Evolutionary conservation across 2,329 filamentous ascomycete species (phyloP), one percentile per base, ranked within the genome.

Genomic region (Didymellaceae sp.): DNA sequence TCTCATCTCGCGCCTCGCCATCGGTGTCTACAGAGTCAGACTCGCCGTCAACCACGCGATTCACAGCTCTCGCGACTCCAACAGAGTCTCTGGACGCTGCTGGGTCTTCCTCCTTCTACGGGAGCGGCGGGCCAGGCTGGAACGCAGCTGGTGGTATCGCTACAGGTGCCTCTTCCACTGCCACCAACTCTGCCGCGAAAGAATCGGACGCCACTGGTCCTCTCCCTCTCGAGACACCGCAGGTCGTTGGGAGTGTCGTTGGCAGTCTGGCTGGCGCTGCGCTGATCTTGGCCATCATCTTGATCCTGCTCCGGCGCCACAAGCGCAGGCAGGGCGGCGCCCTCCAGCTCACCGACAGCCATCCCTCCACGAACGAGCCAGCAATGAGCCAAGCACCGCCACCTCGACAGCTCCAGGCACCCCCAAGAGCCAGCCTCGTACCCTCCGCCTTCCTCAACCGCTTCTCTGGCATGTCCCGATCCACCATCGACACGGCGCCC

Each of bases 201-300:
- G 38, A 58, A 5, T 35, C 47, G 6, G 39, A 34, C 18, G 31
- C 56, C 8, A 44, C 41, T 22, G 51, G 57, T 22, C 55, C 61
- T 24, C 57, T 61, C 13, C 65, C 72, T 16, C 68, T 77, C 6
- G 73, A 75, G 34, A 82, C 80, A 18, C 78, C 79, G 13, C 77
- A 78, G 51, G 79, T 86, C 3, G 82, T 85, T 16, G 84, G 84
- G 6, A 83, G 83, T 37, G 81, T 86, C n/a, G 77, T 87, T 20
- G 84, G 84, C 13, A 83, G 83, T 35, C 76, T 85, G 40, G 82
- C 83, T 25, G 84, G 83, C 21, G 63, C 82, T 25, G 79, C 82
- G 10, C 64, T 83, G 6, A 63, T 83, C 6, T 62, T 82, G 7
- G 63, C 80, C 9, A 70, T 81, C 24, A 66, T 84, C 9, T 65